Evolutionary conservation across 768 basidiomycete species (phyloP).

Genomic region (Pleurotus tuber-regium): DNA sequence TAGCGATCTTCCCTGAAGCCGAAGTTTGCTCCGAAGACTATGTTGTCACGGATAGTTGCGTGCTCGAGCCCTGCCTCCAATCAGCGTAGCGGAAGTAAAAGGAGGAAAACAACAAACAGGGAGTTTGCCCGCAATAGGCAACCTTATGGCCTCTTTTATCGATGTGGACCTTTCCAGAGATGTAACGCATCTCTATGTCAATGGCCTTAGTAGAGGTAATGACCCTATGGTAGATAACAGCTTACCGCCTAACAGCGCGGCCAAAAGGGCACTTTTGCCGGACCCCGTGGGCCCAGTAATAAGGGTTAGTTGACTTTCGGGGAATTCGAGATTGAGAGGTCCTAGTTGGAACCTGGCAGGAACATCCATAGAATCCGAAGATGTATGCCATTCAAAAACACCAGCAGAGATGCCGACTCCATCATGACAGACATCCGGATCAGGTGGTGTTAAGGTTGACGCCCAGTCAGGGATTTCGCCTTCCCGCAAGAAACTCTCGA

Average conservation of each 20-base stretch:
- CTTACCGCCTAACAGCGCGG: conserved; percentile 66
- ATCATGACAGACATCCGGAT: too few species aligned
- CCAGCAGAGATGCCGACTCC: conserved; percentile 55
- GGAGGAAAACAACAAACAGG: conserved; percentile 39
- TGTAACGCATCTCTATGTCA: conserved; percentile 54
- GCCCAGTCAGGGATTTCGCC: conserved; percentile 81
- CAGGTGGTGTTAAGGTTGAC: conserved; percentile 54
- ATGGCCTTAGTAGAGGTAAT: background rate
- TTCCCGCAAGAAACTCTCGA: conserved; percentile 70
- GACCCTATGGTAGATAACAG: conserved; percentile 6
- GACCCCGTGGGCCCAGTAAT: conserved; percentile 67
- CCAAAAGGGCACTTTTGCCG: conserved; percentile 65
- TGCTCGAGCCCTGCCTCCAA: conserved; percentile 64
- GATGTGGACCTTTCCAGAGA: conserved; percentile 49
- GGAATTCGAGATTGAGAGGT: conserved; percentile 57
- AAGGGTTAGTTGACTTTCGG: conserved; percentile 53
- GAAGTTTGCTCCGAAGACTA: conserved; percentile 64
- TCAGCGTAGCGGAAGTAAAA: conserved; percentile 19
- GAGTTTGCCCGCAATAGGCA: conserved; percentile 68
- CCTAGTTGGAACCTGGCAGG: conserved; percentile 51
- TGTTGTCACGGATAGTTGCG: conserved; percentile 79
- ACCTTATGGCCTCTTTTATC: conserved; percentile 58
- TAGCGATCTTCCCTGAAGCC: conserved; percentile 67
- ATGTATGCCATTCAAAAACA: conserved; percentile 55
- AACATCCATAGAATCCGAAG: conserved; percentile 21